Evolutionary conservation across 257 asterid genomes (phyloP), one percentile per base, ranked within the genome.

Genomic region (Anisodus acutangulus): DNA sequence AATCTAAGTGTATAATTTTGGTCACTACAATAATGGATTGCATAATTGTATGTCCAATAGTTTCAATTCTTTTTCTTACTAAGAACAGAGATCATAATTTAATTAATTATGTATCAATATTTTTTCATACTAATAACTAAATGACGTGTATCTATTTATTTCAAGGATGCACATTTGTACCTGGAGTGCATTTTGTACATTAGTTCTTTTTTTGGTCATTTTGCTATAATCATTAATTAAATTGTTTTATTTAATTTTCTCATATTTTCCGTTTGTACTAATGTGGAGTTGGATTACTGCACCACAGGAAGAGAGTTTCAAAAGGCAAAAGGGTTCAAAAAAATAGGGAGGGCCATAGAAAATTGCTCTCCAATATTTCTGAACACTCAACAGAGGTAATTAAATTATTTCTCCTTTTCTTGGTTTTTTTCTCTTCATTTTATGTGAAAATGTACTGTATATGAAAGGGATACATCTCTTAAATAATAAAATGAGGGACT

Each of bases 341-440:
- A 76, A 76, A 13, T 76, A 22, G 8, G 26, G 81, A 76, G 13
- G 45, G 45, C 63, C 4, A 76, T 31, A 13, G 1, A 13, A 76
- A 51, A 76, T 11, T 51, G 19, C 81, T 76, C 47, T 13, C 47
- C 19, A 26, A 76, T 51, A 76, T 76, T 76, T 76, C 81, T 51
- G 63, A 51, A 76, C 39, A 22, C 9, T 76, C 81, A 49, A 31
- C 10, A 1, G 63, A 76, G 81, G 63, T 51, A 76, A 76, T 31
- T 31, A 74, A 31, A 31, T 31, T 31, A 0, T 31, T 31, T 31
- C 35, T 31, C 35, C 35, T 31, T 31, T 31, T 31, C 35, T 31
- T 31, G 35, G 35, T 31, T 31, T 31, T 31, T 66, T 26, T 31
- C 5, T 31, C 43, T 64, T 64, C 4, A 64, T 4, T 64, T 6